These are phyloP conservation scores for Phytophthora sp. DNA, from an alignment of 352 stramenopile species.

Conservation along the genomic window DNA sequence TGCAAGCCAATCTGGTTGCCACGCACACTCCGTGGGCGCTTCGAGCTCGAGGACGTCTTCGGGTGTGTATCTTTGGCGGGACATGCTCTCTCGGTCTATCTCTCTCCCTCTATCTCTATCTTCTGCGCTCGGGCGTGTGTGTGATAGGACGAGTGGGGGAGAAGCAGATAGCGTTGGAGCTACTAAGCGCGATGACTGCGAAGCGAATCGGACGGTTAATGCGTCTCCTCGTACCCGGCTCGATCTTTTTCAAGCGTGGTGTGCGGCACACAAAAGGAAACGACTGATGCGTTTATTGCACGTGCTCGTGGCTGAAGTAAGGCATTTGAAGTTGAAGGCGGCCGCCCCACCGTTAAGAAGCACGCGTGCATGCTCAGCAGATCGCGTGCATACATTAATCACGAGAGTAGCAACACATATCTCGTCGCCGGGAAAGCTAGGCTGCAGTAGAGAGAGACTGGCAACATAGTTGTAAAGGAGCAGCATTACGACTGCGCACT, in stretches of 20 bases:
- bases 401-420: neutral
- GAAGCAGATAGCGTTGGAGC: conserved; percentile 12
- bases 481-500: neutral
- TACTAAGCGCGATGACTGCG: conserved; percentile 6
- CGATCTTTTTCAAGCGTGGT: conserved; percentile 33
- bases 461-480: neutral
- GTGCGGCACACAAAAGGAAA: conserved; percentile 28
- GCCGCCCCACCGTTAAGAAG: too few relatives aligned
- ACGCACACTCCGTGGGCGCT: conserved; percentile 75
- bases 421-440: neutral
- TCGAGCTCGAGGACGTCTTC: conserved; percentile 85
- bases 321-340: too few relatives aligned
- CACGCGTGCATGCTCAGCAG: too few relatives aligned
- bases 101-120: conserved; percentile 8
- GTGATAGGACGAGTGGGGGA: conserved; percentile 24
- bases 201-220: conserved; percentile 23
- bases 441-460: conserved; percentile 32
- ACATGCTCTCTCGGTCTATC: conserved; percentile 38
- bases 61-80: conserved; percentile 79
- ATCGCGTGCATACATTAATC: neutral
- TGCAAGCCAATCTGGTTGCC: neutral
- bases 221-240: conserved; percentile 31
- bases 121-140: conserved; percentile 14
- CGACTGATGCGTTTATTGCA: too few relatives aligned
- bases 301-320: too few relatives aligned